Conservation (phyloP, 2,329 filamentous ascomycete genomes). For the Fulvia fulva region DNA sequence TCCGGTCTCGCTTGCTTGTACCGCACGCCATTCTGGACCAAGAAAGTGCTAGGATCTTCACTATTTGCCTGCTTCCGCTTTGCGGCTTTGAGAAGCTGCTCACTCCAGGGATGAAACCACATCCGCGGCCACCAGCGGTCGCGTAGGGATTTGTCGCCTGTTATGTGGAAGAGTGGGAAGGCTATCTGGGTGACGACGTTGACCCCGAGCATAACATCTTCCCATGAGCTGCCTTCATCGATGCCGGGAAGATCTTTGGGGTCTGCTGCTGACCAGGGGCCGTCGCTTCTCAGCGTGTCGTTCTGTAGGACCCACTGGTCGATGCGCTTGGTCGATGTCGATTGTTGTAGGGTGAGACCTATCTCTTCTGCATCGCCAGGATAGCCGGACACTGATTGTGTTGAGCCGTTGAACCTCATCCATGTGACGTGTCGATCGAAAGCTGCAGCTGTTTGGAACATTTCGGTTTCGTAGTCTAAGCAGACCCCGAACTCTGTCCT, state of each 20-base stretch:
- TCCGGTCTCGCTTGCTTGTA: constrained; percentile 17
- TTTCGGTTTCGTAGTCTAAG: constrained; percentile 23
- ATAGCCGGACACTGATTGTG: not conserved
- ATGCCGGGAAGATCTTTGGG: not conserved
- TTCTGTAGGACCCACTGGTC: constrained; percentile 14
- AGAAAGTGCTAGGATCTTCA: constrained; percentile 3
- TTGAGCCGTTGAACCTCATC: constrained; percentile 25
- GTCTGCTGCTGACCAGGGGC: constrained; percentile 10
- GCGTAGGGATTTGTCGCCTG: constrained; percentile 20
- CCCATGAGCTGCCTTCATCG: constrained; percentile 11
- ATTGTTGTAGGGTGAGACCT: not conserved
- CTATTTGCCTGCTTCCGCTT: constrained; percentile 10
- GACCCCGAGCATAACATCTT: constrained; percentile 19
- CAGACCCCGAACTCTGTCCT: constrained; percentile 24
- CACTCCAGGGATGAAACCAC: constrained; percentile 24
- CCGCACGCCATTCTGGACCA: constrained; percentile 6
- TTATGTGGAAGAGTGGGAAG: constrained; percentile 22
- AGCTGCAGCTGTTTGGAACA: constrained; percentile 23
- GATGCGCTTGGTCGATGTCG: constrained; percentile 5
- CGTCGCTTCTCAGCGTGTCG: constrained; percentile 12
- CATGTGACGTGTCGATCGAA: constrained; percentile 20
- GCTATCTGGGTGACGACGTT: constrained; percentile 18
- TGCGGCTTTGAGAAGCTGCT: constrained; percentile 14
- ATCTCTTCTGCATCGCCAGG: constrained; percentile 2
- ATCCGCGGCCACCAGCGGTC: constrained; percentile 24